Conservation (phyloP, 176 grass and related monocot species). For the Tuctoria greenei region DNA sequence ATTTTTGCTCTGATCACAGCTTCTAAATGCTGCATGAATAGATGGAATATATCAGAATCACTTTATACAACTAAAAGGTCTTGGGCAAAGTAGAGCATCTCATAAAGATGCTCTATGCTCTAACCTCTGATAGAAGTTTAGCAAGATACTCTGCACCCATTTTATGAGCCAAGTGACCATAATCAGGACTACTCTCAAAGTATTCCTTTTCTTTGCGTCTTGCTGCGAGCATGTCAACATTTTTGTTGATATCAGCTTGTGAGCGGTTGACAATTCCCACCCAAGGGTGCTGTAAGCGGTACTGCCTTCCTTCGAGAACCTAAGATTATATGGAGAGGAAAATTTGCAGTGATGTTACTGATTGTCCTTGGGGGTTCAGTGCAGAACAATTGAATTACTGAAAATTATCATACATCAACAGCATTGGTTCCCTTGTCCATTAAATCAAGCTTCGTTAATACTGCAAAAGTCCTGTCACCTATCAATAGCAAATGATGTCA, state of each 20-base stretch:
- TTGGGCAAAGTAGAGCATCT: not conserved
- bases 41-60: slow-evolving; percentile 29
- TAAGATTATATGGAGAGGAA: slow-evolving; percentile 44
- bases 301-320: slow-evolving; percentile 98
- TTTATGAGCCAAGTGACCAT: slow-evolving; percentile 94
- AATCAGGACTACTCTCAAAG: slow-evolving; percentile 93
- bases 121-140: slow-evolving; percentile 94
- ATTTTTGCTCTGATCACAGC: slow-evolving; percentile 90
- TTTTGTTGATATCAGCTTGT: slow-evolving; percentile 99
- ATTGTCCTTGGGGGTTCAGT: not conserved
- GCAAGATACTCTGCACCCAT: slow-evolving; percentile 99
- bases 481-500: slow-evolving; percentile 31
- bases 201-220: slow-evolving; percentile 89
- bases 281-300: slow-evolving; percentile 93
- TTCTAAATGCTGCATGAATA: slow-evolving; percentile 80
- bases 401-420: slow-evolving; percentile 69
- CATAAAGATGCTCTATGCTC: slow-evolving; percentile 20
- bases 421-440: slow-evolving; percentile 99
- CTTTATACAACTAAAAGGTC: slow-evolving; percentile 1
- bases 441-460: slow-evolving; percentile 98
- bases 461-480: slow-evolving; percentile 98
- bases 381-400: slow-evolving; percentile 4
- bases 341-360: not conserved
- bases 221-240: slow-evolving; percentile 95
- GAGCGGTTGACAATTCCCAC: slow-evolving; percentile 98